phyloP scores from a whole-genome alignment of 805 yeast species.

The Maudiozyma bulderi region DNA sequence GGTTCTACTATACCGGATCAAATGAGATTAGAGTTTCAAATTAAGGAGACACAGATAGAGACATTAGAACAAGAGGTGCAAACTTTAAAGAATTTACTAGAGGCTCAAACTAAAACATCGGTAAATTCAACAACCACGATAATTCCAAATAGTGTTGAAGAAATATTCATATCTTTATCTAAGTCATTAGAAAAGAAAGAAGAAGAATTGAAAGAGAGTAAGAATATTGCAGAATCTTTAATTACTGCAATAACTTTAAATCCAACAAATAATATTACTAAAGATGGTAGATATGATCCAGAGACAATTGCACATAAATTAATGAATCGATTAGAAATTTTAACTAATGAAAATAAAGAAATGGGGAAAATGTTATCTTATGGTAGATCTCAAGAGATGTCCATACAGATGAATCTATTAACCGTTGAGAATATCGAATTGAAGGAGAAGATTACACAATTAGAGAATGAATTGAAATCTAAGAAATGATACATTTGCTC shows the following conservation, averaged over 20 bases:
- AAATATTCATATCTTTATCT: conserved; percentile 41
- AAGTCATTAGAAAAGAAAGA: conserved; percentile 37
- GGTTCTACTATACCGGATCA: background rate
- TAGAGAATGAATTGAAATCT: background rate
- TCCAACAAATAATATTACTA: conserved; percentile 39
- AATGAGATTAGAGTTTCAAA: conserved; percentile 40
- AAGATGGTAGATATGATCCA: conserved; percentile 57
- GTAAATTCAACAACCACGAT: conserved; percentile 18
- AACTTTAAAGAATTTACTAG: conserved; percentile 25
- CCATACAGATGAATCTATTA: conserved; percentile 56
- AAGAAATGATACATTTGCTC: background rate
- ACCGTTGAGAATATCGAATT: conserved; percentile 42
- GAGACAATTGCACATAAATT: conserved; percentile 69
- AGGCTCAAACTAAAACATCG: conserved; percentile 15
- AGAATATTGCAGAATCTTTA: conserved; percentile 52
- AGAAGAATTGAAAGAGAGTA: conserved; percentile 51
- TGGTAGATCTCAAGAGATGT: conserved; percentile 65
- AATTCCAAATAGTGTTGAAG: conserved; percentile 37
- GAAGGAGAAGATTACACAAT: conserved; percentile 19
- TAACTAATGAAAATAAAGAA: conserved; percentile 61
- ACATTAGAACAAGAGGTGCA: conserved; percentile 38
- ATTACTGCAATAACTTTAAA: conserved; percentile 45
- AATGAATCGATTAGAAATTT: conserved; percentile 46
- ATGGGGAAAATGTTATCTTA: conserved; percentile 61
- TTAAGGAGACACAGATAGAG: conserved; percentile 45